Percentiles rank a stretch among this genome's conserved stretches.
phyloP scores from a whole-genome alignment of 805 yeast genomes.

The Yamadazyma akitaensis region DNA sequence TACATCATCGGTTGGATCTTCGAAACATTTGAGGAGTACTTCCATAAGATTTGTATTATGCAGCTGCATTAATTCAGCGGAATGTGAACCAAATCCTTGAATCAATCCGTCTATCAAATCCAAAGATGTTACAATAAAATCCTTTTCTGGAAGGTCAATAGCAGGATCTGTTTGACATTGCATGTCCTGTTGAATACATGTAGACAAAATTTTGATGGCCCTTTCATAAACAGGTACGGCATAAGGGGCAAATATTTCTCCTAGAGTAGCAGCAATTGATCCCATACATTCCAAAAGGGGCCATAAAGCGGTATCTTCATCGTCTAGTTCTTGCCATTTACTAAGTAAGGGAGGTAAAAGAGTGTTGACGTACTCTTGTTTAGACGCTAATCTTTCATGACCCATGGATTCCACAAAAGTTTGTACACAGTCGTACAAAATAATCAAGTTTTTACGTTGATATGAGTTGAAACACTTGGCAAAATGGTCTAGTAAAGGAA shows the following conservation, averaged over 20 bases:
- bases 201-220: conserved; percentile 64
- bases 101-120: conserved; percentile 91
- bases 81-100: conserved; percentile 75
- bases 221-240: conserved; percentile 84
- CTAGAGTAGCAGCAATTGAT: conserved; percentile 81
- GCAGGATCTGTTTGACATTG: conserved; percentile 63
- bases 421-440: conserved; percentile 86
- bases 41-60: conserved; percentile 46
- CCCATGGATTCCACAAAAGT: conserved; percentile 81
- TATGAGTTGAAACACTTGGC: conserved; percentile 71
- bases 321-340: conserved; percentile 75
- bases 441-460: conserved; percentile 76
- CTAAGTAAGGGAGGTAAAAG: conserved; percentile 77
- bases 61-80: conserved; percentile 51
- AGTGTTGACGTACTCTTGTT: conserved; percentile 54
- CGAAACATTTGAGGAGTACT: conserved; percentile 64
- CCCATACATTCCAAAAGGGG: conserved; percentile 92
- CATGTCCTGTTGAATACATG: conserved; percentile 65
- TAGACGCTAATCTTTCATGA: conserved; percentile 48
- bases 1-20: conserved; percentile 80
- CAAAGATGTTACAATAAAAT: conserved; percentile 81
- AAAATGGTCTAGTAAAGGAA: conserved; percentile 66
- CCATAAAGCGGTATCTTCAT: conserved; percentile 84
- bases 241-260: conserved; percentile 81
- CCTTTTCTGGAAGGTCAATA: conserved; percentile 79